Evolutionary conservation across 345 rosid species (phyloP), one percentile per base, ranked within the genome.

Genomic region (Turnera subulata): DNA sequence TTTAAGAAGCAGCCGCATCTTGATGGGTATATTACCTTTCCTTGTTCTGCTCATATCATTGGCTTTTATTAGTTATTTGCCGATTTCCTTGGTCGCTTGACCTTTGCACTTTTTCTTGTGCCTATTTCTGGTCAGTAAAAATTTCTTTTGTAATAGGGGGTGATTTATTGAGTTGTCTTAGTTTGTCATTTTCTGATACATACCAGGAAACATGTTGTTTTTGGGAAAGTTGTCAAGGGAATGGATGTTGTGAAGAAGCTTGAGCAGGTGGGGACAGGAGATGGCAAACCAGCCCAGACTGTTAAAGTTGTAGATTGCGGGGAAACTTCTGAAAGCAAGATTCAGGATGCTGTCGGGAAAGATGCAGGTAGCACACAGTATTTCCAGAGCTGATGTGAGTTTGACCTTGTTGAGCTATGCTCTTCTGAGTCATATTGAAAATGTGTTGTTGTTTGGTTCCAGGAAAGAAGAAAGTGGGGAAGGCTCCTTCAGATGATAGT

Each of bases 161-260:
- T n/a, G 50, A 23, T 17, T 29, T 29, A 29, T 29, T 29, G 35
- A 29, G 4, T 8, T n/a, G n/a, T n/a, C n/a, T n/a, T n/a, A n/a
- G n/a, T n/a, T n/a, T n/a, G n/a, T n/a, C n/a, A n/a, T n/a, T 29
- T 53, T 32, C 14, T 42, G 50, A 38, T 47, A 19, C 51, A 24
- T 66, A 65, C 65, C 80, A 94, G 99, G 84, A 94, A 94, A 62
- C 97, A 90, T 77, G 97, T 90, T 65, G 96, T 94, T 43, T 94
- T 94, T 50, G 99, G 99, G 39, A 89, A 85, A 80, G 93, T 90
- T 25, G 71, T 69, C 18, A 80, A 82, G 76, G 99, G 99, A 73
- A 63, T 84, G 81, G 95, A 84, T 24, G 68, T 79, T 59, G 73
- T 94, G 66, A 82, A 85, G 74, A 88, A 79, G 80, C 79, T 94